These are phyloP conservation scores for Anisodus acutangulus DNA, from an alignment of 257 asterid genomes.

Conservation along the genomic window DNA sequence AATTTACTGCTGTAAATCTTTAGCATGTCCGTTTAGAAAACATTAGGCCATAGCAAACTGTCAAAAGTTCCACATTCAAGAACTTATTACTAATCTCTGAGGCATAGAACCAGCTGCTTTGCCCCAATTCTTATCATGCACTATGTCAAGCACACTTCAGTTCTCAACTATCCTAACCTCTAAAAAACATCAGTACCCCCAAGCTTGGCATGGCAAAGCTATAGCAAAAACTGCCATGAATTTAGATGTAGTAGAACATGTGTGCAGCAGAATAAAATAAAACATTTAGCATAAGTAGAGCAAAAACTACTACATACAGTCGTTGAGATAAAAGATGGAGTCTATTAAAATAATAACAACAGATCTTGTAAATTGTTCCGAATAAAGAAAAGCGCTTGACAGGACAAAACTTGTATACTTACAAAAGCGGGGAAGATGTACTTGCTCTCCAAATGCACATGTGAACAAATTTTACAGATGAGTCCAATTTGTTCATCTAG, in stretches of 20 bases:
- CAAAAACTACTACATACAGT: no score
- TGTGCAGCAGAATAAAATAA: no score
- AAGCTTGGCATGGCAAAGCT: constrained; percentile 6
- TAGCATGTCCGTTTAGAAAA: constrained; percentile 16
- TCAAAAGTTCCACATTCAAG: not conserved
- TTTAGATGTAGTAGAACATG: not conserved
- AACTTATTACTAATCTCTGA: constrained; percentile 11
- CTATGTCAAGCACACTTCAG: constrained; percentile 24
- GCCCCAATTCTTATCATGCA: not conserved
- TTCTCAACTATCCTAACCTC: not conserved
- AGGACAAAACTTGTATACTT: constrained; percentile 34
- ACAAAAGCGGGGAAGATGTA: constrained; percentile 66
- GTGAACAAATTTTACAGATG: constrained; percentile 53
- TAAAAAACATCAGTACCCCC: not conserved
- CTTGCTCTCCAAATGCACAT: constrained; percentile 53
- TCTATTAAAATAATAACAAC: not conserved
- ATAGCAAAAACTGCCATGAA: not conserved
- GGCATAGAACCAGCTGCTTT: not conserved
- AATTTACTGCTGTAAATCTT: not conserved
- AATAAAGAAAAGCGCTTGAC: not conserved
- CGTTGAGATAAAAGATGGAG: no score
- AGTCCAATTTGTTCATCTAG: constrained; percentile 72
- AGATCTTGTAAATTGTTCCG: not conserved
- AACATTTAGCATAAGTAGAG: no score
- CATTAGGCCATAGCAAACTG: not conserved